A percentile compares a stretch with the other conserved stretches of the same genome.
These are phyloP conservation scores for Penicillium nucicola DNA, from an alignment of 495 filamentous ascomycete genomes.

Conservation along the genomic window DNA sequence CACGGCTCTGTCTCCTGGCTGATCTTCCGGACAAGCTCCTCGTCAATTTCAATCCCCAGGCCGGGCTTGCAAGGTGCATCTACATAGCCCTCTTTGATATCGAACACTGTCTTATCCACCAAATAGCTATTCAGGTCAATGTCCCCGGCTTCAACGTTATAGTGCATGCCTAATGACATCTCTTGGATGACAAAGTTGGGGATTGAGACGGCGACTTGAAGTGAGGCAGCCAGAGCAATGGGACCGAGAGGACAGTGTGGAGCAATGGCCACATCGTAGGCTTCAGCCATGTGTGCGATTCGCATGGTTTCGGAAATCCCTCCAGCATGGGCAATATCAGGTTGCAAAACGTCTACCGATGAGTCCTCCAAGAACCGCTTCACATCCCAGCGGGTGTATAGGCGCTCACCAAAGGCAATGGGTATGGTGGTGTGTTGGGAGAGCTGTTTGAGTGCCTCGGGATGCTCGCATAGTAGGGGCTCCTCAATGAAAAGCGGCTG, in stretches of 20 bases:
- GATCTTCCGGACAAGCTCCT: constrained; percentile 57
- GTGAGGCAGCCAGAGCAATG: constrained; percentile 69
- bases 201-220: constrained; percentile 64
- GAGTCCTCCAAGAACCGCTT: constrained; percentile 68
- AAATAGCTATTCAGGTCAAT: constrained; percentile 68
- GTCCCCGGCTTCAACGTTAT: constrained; percentile 62
- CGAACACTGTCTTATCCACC: constrained; percentile 61
- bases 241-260: constrained; percentile 79
- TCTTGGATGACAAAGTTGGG: constrained; percentile 81
- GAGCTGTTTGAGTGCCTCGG: constrained; percentile 66
- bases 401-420: constrained; percentile 74
- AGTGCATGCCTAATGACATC: constrained; percentile 80
- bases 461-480: constrained; percentile 69
- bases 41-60: constrained; percentile 74
- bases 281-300: constrained; percentile 71
- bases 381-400: constrained; percentile 74
- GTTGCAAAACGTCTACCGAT: constrained; percentile 73
- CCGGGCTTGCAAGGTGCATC: constrained; percentile 58
- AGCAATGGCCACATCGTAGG: constrained; percentile 75
- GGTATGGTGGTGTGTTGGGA: constrained; percentile 60
- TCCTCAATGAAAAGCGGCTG: constrained; percentile 78
- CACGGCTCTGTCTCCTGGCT: constrained; percentile 54
- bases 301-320: constrained; percentile 71
- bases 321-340: constrained; percentile 74
- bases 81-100: constrained; percentile 68